Evolutionary conservation across 805 yeast species (phyloP), one percentile per base, ranked within the genome.

Genomic region (Nadsonia fulvescens): DNA sequence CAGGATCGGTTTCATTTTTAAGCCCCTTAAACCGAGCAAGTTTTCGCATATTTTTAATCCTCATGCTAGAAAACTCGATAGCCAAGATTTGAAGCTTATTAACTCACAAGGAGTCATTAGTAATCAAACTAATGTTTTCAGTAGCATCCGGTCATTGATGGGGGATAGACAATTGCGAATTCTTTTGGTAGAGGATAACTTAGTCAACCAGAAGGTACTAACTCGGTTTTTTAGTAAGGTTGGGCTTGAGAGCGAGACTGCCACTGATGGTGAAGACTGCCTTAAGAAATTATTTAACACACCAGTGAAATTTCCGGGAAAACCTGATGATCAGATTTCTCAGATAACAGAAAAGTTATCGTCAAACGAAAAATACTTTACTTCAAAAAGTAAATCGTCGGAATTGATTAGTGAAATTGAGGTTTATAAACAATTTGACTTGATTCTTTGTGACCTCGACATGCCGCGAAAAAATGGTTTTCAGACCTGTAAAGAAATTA

Each of bases 181-280:
- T 12, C 51, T 82, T 27, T 77, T 82, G n/a, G 94, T 93, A 1
- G 95, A 82, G 44, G 94, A 82, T 42, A 82, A 82, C 40, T 55
- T 64, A 35, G 93, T 82, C 6, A 82, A 82, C 41, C 93, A 81
- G 47, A 91, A 81, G 51, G 94, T 82, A 12, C 76, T 81, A 37
- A 67, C 63, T 19, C 37, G 37, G 31, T 47, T 45, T 29, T 27
- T 47, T 18, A 32, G 32, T 19, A 38, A 41, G 22, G 42, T 47
- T 6, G 51, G 51, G 4, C 30, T 47, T 7, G 19, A 23, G 12
- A 43, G 44, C 15, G 44, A 41, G 24, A 37, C 44, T n/a, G 49
- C 41, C 2, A 27, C 40, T 4, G 49, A 47, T 29, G 52, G 52
- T 12, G 44, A 34, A 16, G 48, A 35, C 10, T 47, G 52, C 30